Evolutionary conservation across 768 basidiomycete genomes (phyloP).

Genomic region (Xanthoconium purpureum): DNA sequence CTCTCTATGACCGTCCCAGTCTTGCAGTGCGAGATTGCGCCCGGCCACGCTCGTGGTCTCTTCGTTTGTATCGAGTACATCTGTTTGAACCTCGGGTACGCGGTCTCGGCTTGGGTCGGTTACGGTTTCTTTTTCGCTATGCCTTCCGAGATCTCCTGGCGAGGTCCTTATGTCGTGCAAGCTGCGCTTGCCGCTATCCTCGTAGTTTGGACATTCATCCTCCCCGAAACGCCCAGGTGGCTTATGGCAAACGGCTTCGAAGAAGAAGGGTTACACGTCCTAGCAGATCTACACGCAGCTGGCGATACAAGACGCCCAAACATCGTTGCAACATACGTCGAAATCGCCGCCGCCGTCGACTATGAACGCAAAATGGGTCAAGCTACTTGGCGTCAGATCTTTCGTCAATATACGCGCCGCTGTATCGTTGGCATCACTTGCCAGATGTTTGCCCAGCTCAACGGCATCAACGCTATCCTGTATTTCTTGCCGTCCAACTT

Average conservation of each 20-base stretch:
- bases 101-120: constrained; percentile 47
- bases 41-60: constrained; percentile 46
- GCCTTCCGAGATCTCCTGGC: constrained; percentile 50
- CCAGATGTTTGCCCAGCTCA: constrained; percentile 55
- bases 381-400: constrained; percentile 48
- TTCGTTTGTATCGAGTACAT: constrained; percentile 55
- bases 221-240: constrained; percentile 55
- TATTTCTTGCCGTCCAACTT: constrained; percentile 57
- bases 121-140: constrained; percentile 48
- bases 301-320: constrained; percentile 44
- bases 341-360: constrained; percentile 41
- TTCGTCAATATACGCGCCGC: constrained; percentile 49
- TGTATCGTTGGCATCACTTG: constrained; percentile 50
- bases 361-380: constrained; percentile 38
- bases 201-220: constrained; percentile 44
- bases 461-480: constrained; percentile 55
- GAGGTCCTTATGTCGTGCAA: constrained; percentile 55
- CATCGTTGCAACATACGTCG: constrained; percentile 43
- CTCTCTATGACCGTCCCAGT: constrained; percentile 51
- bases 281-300: constrained; percentile 56
- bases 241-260: constrained; percentile 52
- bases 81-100: constrained; percentile 50
- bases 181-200: constrained; percentile 48
- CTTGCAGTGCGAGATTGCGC: constrained; percentile 48
- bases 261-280: constrained; percentile 45